Conservation (phyloP, 257 asterid genomes). For the Schizonepeta tenuifolia region DNA sequence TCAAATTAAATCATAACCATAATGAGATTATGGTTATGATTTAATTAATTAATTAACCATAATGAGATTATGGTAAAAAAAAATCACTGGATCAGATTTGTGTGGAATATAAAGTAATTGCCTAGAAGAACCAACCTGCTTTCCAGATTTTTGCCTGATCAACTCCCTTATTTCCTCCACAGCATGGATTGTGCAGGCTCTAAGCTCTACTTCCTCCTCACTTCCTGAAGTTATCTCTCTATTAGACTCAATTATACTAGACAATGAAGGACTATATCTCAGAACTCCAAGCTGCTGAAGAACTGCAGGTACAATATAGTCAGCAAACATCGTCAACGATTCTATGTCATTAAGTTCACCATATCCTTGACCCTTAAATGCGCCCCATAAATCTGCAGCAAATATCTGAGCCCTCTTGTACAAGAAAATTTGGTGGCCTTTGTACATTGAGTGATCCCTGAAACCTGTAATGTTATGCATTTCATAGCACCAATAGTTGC, state of each 20-base stretch:
- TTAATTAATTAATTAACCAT: too few species aligned
- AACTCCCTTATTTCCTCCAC: constrained; percentile 87
- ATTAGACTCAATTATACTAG: constrained; percentile 49
- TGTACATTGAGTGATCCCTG: constrained; percentile 91
- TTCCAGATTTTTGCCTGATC: constrained; percentile 64
- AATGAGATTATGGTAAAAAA: neutral
- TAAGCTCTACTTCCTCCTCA: constrained; percentile 94
- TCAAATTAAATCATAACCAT: constrained; percentile 6
- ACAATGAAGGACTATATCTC: constrained; percentile 63
- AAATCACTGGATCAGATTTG: constrained; percentile 10
- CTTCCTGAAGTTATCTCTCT: constrained; percentile 77
- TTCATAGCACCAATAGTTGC: neutral
- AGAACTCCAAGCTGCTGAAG: constrained; percentile 90
- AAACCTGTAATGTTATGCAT: constrained; percentile 59
- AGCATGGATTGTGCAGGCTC: constrained; percentile 92
- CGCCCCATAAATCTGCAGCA: constrained; percentile 98
- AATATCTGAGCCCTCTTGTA: constrained; percentile 99
- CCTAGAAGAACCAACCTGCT: constrained; percentile 57
- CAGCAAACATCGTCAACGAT: constrained; percentile 92
- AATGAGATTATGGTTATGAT: too few species aligned
- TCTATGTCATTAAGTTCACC: constrained; percentile 82
- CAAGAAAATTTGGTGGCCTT: constrained; percentile 94
- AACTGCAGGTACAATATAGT: constrained; percentile 95
- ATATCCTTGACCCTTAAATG: constrained; percentile 87
- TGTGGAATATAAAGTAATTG: too few species aligned